phyloP scores from a whole-genome alignment of 2,329 filamentous ascomycete species.

The Blumeria graminis region DNA sequence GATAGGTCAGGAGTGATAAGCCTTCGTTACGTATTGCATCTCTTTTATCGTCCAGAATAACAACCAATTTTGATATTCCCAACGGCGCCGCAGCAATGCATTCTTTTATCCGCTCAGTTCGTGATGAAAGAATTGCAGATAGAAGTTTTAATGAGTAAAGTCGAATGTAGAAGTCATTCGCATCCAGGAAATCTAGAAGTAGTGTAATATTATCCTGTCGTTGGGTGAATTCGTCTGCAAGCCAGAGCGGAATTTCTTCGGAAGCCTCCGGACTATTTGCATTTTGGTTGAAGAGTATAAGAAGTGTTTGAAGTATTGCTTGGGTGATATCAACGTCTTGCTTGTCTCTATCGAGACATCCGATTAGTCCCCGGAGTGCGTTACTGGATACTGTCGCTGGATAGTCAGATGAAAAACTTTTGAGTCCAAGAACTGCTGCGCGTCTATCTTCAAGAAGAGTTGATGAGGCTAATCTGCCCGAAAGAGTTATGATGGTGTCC shows the following conservation, averaged over 20 bases:
- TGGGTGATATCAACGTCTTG: constrained; percentile 95
- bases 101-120: constrained; percentile 82
- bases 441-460: constrained; percentile 86
- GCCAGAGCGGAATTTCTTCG: constrained; percentile 85
- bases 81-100: constrained; percentile 75
- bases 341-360: constrained; percentile 60
- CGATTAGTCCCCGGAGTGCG: constrained; percentile 70
- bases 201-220: constrained; percentile 89
- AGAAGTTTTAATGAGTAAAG: constrained; percentile 81
- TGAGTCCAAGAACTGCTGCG: constrained; percentile 72
- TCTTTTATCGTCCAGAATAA: constrained; percentile 57
- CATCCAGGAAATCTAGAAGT: constrained; percentile 71
- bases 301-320: constrained; percentile 75
- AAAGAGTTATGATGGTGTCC: constrained; percentile 79
- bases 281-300: constrained; percentile 68
- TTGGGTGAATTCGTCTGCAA: constrained; percentile 95
- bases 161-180: constrained; percentile 68
- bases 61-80: constrained; percentile 68
- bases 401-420: constrained; percentile 91
- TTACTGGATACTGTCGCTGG: constrained; percentile 89
- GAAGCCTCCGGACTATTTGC: constrained; percentile 67
- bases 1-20: constrained; percentile 61
- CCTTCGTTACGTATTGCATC: constrained; percentile 79
- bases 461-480: constrained; percentile 64
- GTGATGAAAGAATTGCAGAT: constrained; percentile 58